Base-by-base conservation (phyloP, 192 early-diverging fungal genomes). In the Backusella parvicylindrica region DNA sequence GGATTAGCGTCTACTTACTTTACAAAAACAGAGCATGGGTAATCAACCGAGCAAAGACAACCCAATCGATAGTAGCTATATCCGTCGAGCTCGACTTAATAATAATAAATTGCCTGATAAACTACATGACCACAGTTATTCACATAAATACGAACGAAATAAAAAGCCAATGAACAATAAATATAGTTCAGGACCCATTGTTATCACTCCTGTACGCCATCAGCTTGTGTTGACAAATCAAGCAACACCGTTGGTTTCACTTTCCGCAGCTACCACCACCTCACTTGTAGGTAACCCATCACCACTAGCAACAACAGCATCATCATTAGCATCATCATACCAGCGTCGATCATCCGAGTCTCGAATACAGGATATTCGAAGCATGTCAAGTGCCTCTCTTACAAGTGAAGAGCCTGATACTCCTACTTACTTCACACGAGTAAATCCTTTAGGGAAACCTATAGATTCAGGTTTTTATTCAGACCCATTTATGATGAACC, bases 41-140 rank as follows among this genome's bases (percentile, higher is more conserved):
- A 73, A 63, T 32, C 72, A 73, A 43, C 72, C 60, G 11, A 73
- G 72, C 31, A 73, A 73, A 73, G 72, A 73, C 43, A 40, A 63
- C 11, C 9, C 11, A 13, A 60, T 60, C 53, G 53, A 60, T 26
- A 60, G 53, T 28, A 28, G 23, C 13, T 60, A 60, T 28, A 60
- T 60, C 21, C 53, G 26, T 2, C 53, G 53, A 11, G 9, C 23
- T 60, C 53, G 53, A 28, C 53, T 60, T 12, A 12, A n/a, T 28
- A 60, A 60, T 60, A 60, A 3, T 60, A 60, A 60, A 28, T 13
- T 60, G 4, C 53, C 21, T 60, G 11, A 60, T 30, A 60, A 60
- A 12, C 53, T 60, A 4, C 53, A 60, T 60, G 23, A 60, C 9
- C 8, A 60, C 12, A 60, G 53, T 12, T 60, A 60, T 28, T 13